Percentiles rank a stretch among this genome's conserved stretches.
These are phyloP conservation scores for Moniliophthora roreri DNA, from an alignment of 1,284 basidiomycete species.

Conservation along the genomic window DNA sequence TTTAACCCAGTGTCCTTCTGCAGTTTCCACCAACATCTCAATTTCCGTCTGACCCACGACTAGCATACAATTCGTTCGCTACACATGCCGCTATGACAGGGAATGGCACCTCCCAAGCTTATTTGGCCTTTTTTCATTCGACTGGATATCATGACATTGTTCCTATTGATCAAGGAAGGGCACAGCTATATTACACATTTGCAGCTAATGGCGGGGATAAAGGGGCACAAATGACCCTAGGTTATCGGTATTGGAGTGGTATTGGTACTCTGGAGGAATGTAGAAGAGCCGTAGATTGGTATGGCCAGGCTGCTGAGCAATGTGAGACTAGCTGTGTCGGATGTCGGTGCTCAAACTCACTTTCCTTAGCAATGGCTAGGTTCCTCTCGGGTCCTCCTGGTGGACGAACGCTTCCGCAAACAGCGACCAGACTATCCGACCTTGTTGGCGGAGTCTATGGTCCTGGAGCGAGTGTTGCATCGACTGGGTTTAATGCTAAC, in stretches of 20 bases:
- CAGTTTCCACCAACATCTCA: constrained; percentile 72
- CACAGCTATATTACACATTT: constrained; percentile 92
- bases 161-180: constrained; percentile 69
- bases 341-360: background rate
- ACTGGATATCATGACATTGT: constrained; percentile 79
- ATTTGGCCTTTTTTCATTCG: constrained; percentile 85
- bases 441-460: constrained; percentile 91
- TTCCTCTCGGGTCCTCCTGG: constrained; percentile 90
- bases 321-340: constrained; percentile 45
- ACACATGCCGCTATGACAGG: constrained; percentile 67
- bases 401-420: constrained; percentile 83
- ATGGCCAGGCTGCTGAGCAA: constrained; percentile 83
- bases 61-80: constrained; percentile 61
- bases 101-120: constrained; percentile 82
- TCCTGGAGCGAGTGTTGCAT: constrained; percentile 88
- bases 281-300: constrained; percentile 80
- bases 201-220: constrained; percentile 86
- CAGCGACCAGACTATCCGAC: constrained; percentile 85
- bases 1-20: background rate
- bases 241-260: constrained; percentile 94
- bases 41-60: constrained; percentile 57
- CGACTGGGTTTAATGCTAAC: constrained; percentile 72
- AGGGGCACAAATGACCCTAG: constrained; percentile 90
- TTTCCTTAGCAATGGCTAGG: constrained; percentile 58
- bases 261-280: constrained; percentile 91